These are phyloP conservation scores for Annona squamosa DNA, from an alignment of 164 flowering plant species.

Conservation along the genomic window DNA sequence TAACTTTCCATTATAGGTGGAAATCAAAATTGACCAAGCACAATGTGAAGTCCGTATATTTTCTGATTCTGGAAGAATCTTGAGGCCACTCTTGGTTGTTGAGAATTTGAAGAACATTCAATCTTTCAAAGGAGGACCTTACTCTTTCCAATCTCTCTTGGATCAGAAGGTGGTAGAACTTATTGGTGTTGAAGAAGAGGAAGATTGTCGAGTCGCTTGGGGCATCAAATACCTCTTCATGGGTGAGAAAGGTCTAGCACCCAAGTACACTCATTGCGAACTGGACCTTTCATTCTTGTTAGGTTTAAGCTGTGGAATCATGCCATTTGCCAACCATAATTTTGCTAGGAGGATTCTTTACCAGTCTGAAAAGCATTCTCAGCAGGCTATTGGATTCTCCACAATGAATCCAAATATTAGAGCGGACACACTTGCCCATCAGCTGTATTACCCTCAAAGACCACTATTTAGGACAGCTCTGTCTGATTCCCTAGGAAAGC, in stretches of 20 bases:
- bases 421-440: slow-evolving; percentile 75
- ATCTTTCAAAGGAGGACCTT: slow-evolving; percentile 36
- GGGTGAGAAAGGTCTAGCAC: slow-evolving; percentile 26
- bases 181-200: slow-evolving; percentile 88
- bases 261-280: slow-evolving; percentile 74
- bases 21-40: slow-evolving; percentile 66
- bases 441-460: slow-evolving; percentile 75
- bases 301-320: slow-evolving; percentile 79
- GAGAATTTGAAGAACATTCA: slow-evolving; percentile 52
- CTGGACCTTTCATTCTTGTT: slow-evolving; percentile 67
- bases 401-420: slow-evolving; percentile 71
- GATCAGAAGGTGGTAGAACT: slow-evolving; percentile 68
- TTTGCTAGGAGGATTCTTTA: slow-evolving; percentile 82
- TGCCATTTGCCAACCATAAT: slow-evolving; percentile 92
- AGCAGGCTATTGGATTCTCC: slow-evolving; percentile 82
- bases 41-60: slow-evolving; percentile 74
- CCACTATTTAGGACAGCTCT: slow-evolving; percentile 70
- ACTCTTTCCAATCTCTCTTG: slow-evolving; percentile 47
- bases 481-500: slow-evolving; percentile 75
- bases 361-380: slow-evolving; percentile 85
- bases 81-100: slow-evolving; percentile 85
- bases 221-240: slow-evolving; percentile 41
- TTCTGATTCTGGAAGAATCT: slow-evolving; percentile 80
- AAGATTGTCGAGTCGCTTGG: slow-evolving; percentile 81
- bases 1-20: slow-evolving; percentile 40